Percentiles rank a stretch among this genome's conserved stretches.
Evolutionary conservation across 495 filamentous ascomycete genomes (phyloP).

Genomic region (Podospora comata): DNA sequence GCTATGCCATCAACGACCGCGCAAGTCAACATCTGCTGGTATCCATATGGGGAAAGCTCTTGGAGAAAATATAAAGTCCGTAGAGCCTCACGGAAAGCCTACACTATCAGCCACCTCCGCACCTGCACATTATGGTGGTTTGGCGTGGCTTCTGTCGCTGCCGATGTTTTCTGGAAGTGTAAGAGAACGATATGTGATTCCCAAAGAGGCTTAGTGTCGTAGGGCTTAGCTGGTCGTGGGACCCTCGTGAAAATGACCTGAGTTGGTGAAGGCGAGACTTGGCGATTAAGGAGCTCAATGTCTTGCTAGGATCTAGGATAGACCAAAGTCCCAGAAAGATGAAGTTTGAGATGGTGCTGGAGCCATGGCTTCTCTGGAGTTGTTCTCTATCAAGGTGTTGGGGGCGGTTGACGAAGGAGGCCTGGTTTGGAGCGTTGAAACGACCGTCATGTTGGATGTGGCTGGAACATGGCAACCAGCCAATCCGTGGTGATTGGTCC

Average conservation of each 20-base stretch:
- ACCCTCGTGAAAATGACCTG: neutral
- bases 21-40: neutral
- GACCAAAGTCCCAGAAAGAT: neutral
- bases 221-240: constrained; percentile 4
- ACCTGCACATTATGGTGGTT: neutral
- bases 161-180: neutral
- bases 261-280: neutral
- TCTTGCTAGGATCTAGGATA: neutral
- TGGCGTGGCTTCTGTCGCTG: neutral
- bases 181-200: neutral
- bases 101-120: neutral
- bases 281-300: neutral
- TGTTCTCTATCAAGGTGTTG: neutral
- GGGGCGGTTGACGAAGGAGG: neutral
- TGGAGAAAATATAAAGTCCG: neutral
- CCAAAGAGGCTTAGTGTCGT: constrained; percentile 4
- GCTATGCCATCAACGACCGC: neutral
- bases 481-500: neutral
- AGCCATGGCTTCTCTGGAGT: neutral
- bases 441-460: neutral
- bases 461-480: neutral
- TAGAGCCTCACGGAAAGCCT: constrained; percentile 4
- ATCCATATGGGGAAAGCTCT: neutral
- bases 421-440: neutral
- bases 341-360: neutral